Base-by-base conservation (phyloP, 169 alveolate genomes). In the Fabrea salina region DNA sequence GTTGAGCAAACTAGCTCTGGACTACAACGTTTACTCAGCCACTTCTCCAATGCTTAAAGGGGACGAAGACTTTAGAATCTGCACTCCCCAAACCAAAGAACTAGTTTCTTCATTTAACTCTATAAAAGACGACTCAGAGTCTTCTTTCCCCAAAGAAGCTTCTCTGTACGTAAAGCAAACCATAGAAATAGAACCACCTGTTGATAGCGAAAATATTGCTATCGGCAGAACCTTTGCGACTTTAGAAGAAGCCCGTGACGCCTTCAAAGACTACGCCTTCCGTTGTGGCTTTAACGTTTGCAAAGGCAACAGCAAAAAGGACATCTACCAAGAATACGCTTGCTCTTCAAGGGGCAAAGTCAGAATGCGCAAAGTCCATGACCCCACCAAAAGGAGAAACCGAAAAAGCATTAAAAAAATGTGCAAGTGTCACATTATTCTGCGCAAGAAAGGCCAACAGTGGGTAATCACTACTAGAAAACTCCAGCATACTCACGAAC, bases 361-460 rank as follows among this genome's bases (percentile, higher is more conserved):
- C 16, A 13, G 78, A 30, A 47, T 68, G 61, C 13, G 78, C 2
- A 68, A 68, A 68, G 4, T 68, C 1, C 25, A 0, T 16, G 78
- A 68, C 61, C 41, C 40, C 37, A 11, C 25, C 11, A 68, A 44
- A 39, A 0, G 41, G 27, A 68, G 78, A 44, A 68, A 68, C 37
- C 13, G 78, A 47, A 68, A 68, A 68, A 68, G 78, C 4, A 68
- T 68, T n/a, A 84, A 84, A 35, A 70, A 80, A 44, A 33, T 61
- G 40, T 72, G 44, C 30, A 86, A 86, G 8, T 66, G 76, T 41
- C 76, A 66, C 54, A 66, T 66, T 22, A 66, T 66, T 32, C 35
- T 66, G 56, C 54, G 76, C n/a, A 33, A 16, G 32, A 66, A 66
- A 66, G 56, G 7, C n/a, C 27, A 66, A 2, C 6, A 6, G 57